Base-by-base conservation (phyloP, 805 yeast species). In the Pichia scutulata region DNA sequence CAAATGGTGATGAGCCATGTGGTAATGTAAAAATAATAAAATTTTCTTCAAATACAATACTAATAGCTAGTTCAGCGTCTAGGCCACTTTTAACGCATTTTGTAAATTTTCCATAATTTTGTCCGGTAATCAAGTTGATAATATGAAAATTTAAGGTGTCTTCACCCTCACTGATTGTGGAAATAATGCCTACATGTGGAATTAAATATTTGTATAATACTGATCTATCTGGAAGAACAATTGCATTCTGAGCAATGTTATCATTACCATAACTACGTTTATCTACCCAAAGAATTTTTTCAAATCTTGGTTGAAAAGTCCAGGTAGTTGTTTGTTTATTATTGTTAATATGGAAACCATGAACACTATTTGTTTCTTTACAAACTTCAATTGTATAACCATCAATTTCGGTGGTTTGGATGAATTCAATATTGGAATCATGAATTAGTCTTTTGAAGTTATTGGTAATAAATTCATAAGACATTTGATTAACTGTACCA, bases 121-220 rank as follows among this genome's bases (percentile, higher is more conserved):
- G 75, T 4, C 98, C 98, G 1, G 86, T 77, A 5, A 85, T 70
- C 0, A 80, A 71, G 61, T 92, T 93, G 33, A 89, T 51, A 5
- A 92, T 61, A 52, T 78, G 87, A 55, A 13, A 63, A 68, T 36
- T 89, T 58, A 0, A 39, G 1, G 3, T 43, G 0, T 57, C 23
- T 37, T 14, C 26, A 1, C 19, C 24, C 7, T n/a, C 30, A 18
- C 19, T 39, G 5, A 5, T 8, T 1, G 52, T 45, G 2, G 48
- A 21, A 18, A 50, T 58, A 9, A 72, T 62, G 0, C 82, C 68
- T 2, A 82, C 75, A 58, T 86, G 80, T 21, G 95, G 95, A 59
- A 86, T 75, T 52, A 90, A 68, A 63, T 85, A 90, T 66, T 92
- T 93, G 76, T 90, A 89, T 39, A 89, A 67, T 1, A 88, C 92